Percentiles rank a stretch among this genome's conserved stretches.
These are phyloP conservation scores for Amanita thiersii DNA, from an alignment of 768 basidiomycete genomes.

Conservation along the genomic window DNA sequence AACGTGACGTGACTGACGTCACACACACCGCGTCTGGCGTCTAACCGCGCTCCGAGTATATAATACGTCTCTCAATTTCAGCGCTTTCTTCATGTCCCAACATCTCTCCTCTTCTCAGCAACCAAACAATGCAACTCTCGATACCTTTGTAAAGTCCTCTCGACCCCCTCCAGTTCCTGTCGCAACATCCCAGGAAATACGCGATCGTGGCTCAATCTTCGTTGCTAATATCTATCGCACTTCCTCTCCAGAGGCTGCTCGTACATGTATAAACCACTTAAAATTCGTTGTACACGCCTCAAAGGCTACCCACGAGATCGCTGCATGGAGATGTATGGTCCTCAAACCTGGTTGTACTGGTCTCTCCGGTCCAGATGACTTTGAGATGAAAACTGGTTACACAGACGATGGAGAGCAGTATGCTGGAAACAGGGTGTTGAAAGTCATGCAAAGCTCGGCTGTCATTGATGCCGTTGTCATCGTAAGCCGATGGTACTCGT, in stretches of 20 bases:
- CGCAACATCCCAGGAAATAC: conserved; percentile 63
- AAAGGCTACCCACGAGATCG: conserved; percentile 64
- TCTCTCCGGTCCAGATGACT: conserved; percentile 67
- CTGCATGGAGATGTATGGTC: conserved; percentile 75
- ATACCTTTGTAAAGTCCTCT: conserved; percentile 43
- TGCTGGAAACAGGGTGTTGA: conserved; percentile 55
- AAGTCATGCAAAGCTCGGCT: conserved; percentile 61
- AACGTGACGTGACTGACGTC: no score
- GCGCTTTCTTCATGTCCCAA: no score
- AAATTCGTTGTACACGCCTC: conserved; percentile 48
- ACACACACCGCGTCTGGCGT: no score
- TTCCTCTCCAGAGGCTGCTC: conserved; percentile 43
- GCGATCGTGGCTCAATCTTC: conserved; percentile 69
- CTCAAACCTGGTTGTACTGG: conserved; percentile 59
- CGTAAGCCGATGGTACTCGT: conserved; percentile 66
- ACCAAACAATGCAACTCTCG: conserved; percentile 25
- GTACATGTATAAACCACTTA: conserved; percentile 39
- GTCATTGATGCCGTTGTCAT: conserved; percentile 74
- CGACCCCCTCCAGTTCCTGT: conserved; percentile 37
- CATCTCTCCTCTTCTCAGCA: conserved; percentile 13
- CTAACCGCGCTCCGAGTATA: no score
- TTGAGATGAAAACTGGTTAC: conserved; percentile 52
- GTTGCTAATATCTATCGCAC: conserved; percentile 55
- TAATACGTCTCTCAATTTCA: no score
- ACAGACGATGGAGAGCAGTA: conserved; percentile 77